A percentile compares a stretch with the other conserved stretches of the same genome.
These are phyloP conservation scores for Pterocarpus santalinus DNA, from an alignment of 306 rosid species.

Conservation along the genomic window DNA sequence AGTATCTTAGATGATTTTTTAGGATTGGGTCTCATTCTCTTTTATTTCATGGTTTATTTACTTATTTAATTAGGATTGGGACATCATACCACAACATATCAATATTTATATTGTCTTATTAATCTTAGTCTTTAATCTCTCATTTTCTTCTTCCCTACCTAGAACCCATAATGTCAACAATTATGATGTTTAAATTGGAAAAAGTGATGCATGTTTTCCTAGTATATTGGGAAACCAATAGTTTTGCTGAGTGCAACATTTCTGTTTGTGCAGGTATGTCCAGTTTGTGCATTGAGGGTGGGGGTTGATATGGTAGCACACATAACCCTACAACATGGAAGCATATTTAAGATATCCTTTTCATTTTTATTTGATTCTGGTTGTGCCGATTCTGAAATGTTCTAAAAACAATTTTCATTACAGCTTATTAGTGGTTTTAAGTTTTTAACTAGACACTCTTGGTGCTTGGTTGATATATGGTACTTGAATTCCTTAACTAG, in stretches of 20 bases:
- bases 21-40: too few species aligned
- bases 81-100: too few species aligned
- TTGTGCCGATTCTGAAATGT: slow-evolving; percentile 22
- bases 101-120: background rate
- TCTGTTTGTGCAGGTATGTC: slow-evolving; percentile 79
- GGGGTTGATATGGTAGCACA: slow-evolving; percentile 99
- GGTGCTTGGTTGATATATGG: background rate
- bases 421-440: too few species aligned
- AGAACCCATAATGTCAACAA: background rate
- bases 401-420: slow-evolving; percentile 5
- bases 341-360: slow-evolving; percentile 96
- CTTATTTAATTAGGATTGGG: too few species aligned
- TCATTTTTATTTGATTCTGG: slow-evolving; percentile 26
- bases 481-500: slow-evolving; percentile 69
- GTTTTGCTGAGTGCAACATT: slow-evolving; percentile 36
- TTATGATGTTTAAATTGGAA: slow-evolving; percentile 2
- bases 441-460: too few species aligned
- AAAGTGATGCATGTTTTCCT: background rate
- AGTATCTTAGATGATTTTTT: too few species aligned
- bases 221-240: slow-evolving; percentile 19
- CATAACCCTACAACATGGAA: slow-evolving; percentile 94
- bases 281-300: slow-evolving; percentile 92
- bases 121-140: background rate
- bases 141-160: background rate
- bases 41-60: too few species aligned